Evolutionary conservation across 192 early-diverging fungal genomes (phyloP).

Genomic region (Haplosporangium gracile): DNA sequence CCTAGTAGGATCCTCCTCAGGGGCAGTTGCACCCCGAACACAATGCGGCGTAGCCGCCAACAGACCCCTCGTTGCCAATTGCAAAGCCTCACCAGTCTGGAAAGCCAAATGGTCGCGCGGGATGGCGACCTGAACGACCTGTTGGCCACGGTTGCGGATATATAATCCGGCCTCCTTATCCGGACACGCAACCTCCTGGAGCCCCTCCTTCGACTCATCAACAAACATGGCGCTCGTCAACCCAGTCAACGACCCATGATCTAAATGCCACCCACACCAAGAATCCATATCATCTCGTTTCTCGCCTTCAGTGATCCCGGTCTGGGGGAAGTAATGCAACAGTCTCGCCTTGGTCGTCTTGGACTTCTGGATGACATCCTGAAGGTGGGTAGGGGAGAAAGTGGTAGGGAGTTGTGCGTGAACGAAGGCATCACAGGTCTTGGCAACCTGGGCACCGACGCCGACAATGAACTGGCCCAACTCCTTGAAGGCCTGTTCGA

Average conservation of each 20-base stretch:
- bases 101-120: conserved; percentile 74
- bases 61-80: conserved; percentile 60
- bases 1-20: conserved; percentile 32
- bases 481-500: conserved; percentile 67
- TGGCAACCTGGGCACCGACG: conserved; percentile 68
- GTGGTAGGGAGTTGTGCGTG: conserved; percentile 54
- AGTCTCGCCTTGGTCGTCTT: conserved; percentile 73
- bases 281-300: conserved; percentile 62
- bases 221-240: conserved; percentile 75
- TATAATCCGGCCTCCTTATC: conserved; percentile 69
- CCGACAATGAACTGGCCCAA: conserved; percentile 69
- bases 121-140: conserved; percentile 64
- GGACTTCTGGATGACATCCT: conserved; percentile 64
- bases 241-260: conserved; percentile 73
- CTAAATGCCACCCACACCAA: conserved; percentile 81
- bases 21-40: conserved; percentile 66
- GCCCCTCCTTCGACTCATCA: conserved; percentile 61
- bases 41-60: conserved; percentile 78
- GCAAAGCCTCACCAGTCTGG: conserved; percentile 77
- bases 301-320: conserved; percentile 26
- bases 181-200: conserved; percentile 51
- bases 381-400: conserved; percentile 61
- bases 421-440: conserved; percentile 71
- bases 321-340: conserved; percentile 75
- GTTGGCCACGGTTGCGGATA: conserved; percentile 64